phyloP scores from a whole-genome alignment of 257 asterid species.

The Solanum okadae region DNA sequence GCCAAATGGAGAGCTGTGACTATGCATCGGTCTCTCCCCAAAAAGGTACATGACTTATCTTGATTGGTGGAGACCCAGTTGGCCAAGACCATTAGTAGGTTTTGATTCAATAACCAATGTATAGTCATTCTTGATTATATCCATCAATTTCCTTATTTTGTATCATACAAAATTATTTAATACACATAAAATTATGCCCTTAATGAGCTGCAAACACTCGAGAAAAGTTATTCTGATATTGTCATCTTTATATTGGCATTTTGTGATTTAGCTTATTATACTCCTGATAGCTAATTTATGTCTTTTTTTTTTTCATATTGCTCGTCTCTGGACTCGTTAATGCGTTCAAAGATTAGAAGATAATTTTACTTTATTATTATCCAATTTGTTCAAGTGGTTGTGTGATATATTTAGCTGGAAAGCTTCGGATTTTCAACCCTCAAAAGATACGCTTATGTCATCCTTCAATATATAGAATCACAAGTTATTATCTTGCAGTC shows the following conservation, averaged over 20 bases:
- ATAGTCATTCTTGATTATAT: background rate
- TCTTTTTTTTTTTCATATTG: background rate
- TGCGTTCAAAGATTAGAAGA: background rate
- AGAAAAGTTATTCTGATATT: background rate
- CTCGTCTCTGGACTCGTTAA: background rate
- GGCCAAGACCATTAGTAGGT: background rate
- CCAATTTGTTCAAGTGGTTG: background rate
- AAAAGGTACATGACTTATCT: too few species aligned
- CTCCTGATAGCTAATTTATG: background rate
- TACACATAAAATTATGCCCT: background rate
- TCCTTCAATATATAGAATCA: background rate
- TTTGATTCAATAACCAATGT: background rate
- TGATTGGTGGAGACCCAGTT: background rate
- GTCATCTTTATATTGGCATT: background rate
- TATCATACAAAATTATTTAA: too few species aligned
- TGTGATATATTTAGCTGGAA: background rate
- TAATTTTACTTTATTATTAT: background rate
- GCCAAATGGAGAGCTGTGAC: background rate
- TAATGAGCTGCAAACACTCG: background rate
- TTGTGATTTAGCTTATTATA: background rate
- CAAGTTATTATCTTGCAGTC: background rate
- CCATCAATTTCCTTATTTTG: background rate
- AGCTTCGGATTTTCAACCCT: background rate
- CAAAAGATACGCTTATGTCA: background rate
- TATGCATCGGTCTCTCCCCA: background rate